Percentiles rank a stretch among this genome's conserved stretches.
phyloP scores from a whole-genome alignment of 1,284 basidiomycete species.

The Rhodofomes roseus region DNA sequence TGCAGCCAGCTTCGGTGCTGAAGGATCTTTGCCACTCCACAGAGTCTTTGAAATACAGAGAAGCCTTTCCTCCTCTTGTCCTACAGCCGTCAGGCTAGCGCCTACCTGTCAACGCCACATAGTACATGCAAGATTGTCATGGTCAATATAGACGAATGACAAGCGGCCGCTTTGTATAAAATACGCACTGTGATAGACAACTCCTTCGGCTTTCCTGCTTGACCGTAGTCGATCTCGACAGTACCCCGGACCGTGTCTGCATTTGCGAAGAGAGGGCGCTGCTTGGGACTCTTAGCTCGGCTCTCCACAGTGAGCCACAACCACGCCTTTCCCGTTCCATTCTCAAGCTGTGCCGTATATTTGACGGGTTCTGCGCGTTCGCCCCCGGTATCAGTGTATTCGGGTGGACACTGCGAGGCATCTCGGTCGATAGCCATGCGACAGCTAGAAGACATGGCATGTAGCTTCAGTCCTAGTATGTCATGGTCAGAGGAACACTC shows the following conservation, averaged over 20 bases:
- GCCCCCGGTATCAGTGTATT: slow-evolving; percentile 7
- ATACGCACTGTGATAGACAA: slow-evolving; percentile 27
- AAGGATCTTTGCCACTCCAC: slow-evolving; percentile 20
- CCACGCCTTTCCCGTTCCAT: slow-evolving; percentile 33
- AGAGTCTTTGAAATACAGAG: slow-evolving; percentile 24
- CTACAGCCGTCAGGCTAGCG: slow-evolving; percentile 32
- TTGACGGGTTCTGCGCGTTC: slow-evolving; percentile 15
- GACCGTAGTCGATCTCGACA: slow-evolving; percentile 28
- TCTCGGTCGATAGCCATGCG: neutral
- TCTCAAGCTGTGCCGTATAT: slow-evolving; percentile 36
- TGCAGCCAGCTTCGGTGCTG: slow-evolving; percentile 15
- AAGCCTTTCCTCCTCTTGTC: slow-evolving; percentile 34
- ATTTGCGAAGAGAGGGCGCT: slow-evolving; percentile 28
- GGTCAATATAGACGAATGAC: neutral
- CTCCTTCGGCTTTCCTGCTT: slow-evolving; percentile 25
- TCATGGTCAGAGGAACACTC: too few relatives aligned
- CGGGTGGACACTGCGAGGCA: slow-evolving; percentile 7
- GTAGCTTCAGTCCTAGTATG: too few relatives aligned
- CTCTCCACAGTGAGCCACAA: slow-evolving; percentile 27
- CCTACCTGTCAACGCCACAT: slow-evolving; percentile 16
- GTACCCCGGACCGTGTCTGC: slow-evolving; percentile 27
- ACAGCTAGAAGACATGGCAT: too few relatives aligned
- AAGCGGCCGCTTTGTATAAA: neutral
- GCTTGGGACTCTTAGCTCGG: slow-evolving; percentile 23
- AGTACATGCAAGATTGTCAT: neutral